Evolutionary conservation across 345 rosid species (phyloP).

Genomic region (Eucalyptus sideroxylon): DNA sequence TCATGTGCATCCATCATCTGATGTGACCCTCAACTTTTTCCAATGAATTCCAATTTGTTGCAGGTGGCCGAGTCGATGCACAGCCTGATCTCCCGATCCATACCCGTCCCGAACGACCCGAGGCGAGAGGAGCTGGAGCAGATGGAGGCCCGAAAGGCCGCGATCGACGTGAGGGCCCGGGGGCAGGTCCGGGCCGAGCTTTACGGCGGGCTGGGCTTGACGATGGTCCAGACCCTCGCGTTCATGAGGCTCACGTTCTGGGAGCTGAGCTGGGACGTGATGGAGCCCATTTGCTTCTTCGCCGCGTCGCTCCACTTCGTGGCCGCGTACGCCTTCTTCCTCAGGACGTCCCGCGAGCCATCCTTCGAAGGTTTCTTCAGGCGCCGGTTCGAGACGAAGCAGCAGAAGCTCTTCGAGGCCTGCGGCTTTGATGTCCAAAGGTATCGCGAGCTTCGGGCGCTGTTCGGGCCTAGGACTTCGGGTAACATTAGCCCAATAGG

Average conservation of each 20-base stretch:
- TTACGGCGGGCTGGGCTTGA: slow-evolving; percentile 48
- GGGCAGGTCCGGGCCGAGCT: slow-evolving; percentile 52
- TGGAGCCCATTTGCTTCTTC: slow-evolving; percentile 97
- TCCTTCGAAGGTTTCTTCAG: slow-evolving; percentile 62
- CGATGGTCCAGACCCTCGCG: slow-evolving; percentile 44
- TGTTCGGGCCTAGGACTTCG: background rate
- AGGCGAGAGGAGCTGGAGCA: slow-evolving; percentile 44
- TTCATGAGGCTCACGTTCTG: slow-evolving; percentile 92
- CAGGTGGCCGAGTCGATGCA: slow-evolving; percentile 67
- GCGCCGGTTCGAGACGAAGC: slow-evolving; percentile 51
- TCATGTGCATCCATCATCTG: background rate
- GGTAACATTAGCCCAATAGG: background rate
- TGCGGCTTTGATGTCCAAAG: slow-evolving; percentile 25
- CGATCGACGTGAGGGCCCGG: slow-evolving; percentile 38
- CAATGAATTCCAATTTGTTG: slow-evolving; percentile 22
- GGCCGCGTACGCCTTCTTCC: slow-evolving; percentile 53
- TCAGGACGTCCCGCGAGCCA: slow-evolving; percentile 70
- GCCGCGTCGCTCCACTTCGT: slow-evolving; percentile 49
- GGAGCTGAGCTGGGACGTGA: slow-evolving; percentile 94
- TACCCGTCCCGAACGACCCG: slow-evolving; percentile 34
- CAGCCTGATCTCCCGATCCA: slow-evolving; percentile 24
- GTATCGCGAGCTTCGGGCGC: slow-evolving; percentile 26
- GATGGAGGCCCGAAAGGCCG: slow-evolving; percentile 49
- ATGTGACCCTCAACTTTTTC: background rate
- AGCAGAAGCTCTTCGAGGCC: slow-evolving; percentile 37